Percentiles rank a stretch among this genome's conserved stretches.
phyloP scores from a whole-genome alignment of 148 eudicot species.

The Fagopyrum homotropicum region DNA sequence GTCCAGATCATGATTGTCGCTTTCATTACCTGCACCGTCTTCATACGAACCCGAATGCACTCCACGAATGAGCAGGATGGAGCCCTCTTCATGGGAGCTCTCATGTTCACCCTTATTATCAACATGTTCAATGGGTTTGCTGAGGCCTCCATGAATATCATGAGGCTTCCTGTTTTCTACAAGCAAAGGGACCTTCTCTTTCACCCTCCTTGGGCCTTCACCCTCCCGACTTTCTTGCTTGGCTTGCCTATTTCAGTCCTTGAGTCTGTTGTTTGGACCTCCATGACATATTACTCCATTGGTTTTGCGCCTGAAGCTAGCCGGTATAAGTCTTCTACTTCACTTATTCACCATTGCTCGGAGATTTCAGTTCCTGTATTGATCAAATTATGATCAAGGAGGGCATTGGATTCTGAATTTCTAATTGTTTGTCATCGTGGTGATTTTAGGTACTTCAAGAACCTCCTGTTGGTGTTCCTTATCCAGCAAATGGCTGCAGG shows the following conservation, averaged over 20 bases:
- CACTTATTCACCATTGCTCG: no score
- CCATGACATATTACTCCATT: constrained; percentile 56
- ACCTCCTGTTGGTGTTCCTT: constrained; percentile 56
- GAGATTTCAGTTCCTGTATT: no score
- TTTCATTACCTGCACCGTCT: constrained; percentile 49
- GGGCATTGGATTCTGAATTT: background rate
- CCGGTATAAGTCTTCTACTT: constrained; percentile 33
- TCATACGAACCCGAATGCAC: constrained; percentile 31
- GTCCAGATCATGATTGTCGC: constrained; percentile 64
- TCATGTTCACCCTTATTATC: constrained; percentile 45
- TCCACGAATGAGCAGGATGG: constrained; percentile 34
- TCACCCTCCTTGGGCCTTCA: constrained; percentile 74
- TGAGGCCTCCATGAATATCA: constrained; percentile 57
- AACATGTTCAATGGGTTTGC: constrained; percentile 71
- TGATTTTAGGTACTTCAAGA: constrained; percentile 78
- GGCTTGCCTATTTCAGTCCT: constrained; percentile 60
- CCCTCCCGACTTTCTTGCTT: constrained; percentile 69
- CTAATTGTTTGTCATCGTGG: background rate
- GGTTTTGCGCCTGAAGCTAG: constrained; percentile 76
- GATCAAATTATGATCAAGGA: background rate
- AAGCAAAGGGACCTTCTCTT: constrained; percentile 77
- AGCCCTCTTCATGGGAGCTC: constrained; percentile 57
- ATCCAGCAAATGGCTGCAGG: constrained; percentile 99
- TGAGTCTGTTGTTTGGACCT: constrained; percentile 63
- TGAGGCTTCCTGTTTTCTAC: constrained; percentile 71